Evolutionary conservation across 1,139 yeast species (phyloP).

Genomic region (Hyphopichia burtonii): DNA sequence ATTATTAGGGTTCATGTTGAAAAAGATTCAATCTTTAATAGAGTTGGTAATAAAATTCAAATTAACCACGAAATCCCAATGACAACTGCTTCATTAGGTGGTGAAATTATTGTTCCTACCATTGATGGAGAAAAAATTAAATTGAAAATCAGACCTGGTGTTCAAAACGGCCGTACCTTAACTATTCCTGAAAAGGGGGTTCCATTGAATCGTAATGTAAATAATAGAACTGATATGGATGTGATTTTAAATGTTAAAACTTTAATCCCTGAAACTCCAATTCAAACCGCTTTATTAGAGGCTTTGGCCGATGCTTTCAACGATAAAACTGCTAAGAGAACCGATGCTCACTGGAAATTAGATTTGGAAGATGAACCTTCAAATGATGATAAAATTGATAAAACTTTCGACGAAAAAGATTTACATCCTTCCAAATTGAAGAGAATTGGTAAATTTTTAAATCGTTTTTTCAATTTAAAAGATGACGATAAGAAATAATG

Average conservation of each 20-base stretch:
- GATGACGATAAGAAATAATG: slow-evolving; percentile 15
- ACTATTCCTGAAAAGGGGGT: slow-evolving; percentile 88
- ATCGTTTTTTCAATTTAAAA: slow-evolving; percentile 60
- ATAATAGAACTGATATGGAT: slow-evolving; percentile 77
- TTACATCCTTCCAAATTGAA: slow-evolving; percentile 59
- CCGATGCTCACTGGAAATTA: slow-evolving; percentile 58
- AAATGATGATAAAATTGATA: slow-evolving; percentile 12
- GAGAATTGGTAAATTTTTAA: slow-evolving; percentile 61
- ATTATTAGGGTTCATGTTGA: slow-evolving; percentile 76
- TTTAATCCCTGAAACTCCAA: slow-evolving; percentile 74
- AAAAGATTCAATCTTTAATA: slow-evolving; percentile 67
- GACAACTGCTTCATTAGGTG: slow-evolving; percentile 97
- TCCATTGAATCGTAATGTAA: slow-evolving; percentile 58
- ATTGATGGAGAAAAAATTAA: slow-evolving; percentile 73
- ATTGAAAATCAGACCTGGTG: slow-evolving; percentile 82
- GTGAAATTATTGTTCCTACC: slow-evolving; percentile 84
- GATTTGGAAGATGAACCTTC: slow-evolving; percentile 27
- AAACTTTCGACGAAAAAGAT: slow-evolving; percentile 35
- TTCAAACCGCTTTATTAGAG: slow-evolving; percentile 88
- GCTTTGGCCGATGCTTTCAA: slow-evolving; percentile 90
- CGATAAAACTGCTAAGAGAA: slow-evolving; percentile 74
- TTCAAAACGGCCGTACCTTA: slow-evolving; percentile 72
- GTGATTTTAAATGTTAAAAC: slow-evolving; percentile 73
- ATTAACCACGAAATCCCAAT: slow-evolving; percentile 70
- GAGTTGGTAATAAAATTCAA: slow-evolving; percentile 64